Evolutionary conservation across 2,329 filamentous ascomycete species (phyloP).

Genomic region (Diplodia scrobiculata): DNA sequence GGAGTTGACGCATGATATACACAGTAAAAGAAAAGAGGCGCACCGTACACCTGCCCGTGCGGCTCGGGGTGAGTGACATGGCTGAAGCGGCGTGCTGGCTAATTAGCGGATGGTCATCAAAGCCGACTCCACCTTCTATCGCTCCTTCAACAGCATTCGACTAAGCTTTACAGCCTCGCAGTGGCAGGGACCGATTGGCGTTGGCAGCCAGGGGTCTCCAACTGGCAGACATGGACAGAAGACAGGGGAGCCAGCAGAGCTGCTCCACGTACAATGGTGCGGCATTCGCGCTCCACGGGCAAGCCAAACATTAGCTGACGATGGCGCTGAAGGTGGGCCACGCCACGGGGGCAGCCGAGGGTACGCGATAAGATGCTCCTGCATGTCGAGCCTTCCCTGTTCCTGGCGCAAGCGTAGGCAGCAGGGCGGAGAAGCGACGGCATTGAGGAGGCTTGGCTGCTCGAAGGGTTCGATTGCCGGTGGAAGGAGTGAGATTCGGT

Average conservation of each 20-base stretch:
- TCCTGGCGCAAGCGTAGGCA: conserved; percentile 18
- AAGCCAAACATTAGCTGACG: conserved; percentile 10
- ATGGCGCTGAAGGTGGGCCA: neutral
- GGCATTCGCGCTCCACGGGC: neutral
- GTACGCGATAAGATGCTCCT: neutral
- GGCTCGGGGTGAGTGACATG: conserved; percentile 12
- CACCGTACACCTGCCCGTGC: neutral
- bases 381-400: conserved; percentile 9
- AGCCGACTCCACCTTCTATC: conserved; percentile 13
- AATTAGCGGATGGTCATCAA: conserved; percentile 3
- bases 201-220: neutral
- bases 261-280: neutral
- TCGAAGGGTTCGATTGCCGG: neutral
- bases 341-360: neutral
- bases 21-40: neutral
- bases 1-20: conserved; percentile 8
- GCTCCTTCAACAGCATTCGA: conserved; percentile 12
- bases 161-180: neutral
- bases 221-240: neutral
- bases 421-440: conserved; percentile 14
- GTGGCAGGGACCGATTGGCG: neutral
- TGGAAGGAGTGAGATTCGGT: neutral
- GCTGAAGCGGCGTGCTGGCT: neutral
- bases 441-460: neutral
- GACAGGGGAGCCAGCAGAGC: neutral